Evolutionary conservation across 805 yeast genomes (phyloP).

Genomic region (Cyberlindnera suaveolens): DNA sequence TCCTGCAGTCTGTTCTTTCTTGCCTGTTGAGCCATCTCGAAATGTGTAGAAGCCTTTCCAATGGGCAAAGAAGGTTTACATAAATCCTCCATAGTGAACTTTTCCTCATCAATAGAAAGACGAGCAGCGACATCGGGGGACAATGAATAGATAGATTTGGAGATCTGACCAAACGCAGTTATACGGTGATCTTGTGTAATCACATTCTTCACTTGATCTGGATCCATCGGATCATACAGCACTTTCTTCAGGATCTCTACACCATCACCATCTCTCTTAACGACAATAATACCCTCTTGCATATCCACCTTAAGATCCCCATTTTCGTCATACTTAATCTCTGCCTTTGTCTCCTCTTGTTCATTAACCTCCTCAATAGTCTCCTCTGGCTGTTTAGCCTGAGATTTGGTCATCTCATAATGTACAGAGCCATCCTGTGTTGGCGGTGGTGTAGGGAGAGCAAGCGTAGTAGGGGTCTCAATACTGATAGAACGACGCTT

Average conservation of each 20-base stretch:
- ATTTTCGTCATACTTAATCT: not conserved
- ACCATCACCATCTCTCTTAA: slow-evolving; percentile 7
- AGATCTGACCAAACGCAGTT: slow-evolving; percentile 26
- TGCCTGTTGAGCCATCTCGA: slow-evolving; percentile 49
- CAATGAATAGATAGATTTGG: slow-evolving; percentile 33
- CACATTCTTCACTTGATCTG: not conserved
- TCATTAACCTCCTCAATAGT: slow-evolving; percentile 5
- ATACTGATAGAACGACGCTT: slow-evolving; percentile 7
- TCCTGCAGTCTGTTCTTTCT: slow-evolving; percentile 28
- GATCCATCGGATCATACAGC: slow-evolving; percentile 2
- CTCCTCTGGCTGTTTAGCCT: slow-evolving; percentile 7
- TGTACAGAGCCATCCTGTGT: slow-evolving; percentile 5
- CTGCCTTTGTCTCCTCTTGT: not conserved
- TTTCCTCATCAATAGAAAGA: slow-evolving; percentile 44
- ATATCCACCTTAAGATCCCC: not conserved
- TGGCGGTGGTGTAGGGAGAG: slow-evolving; percentile 10
- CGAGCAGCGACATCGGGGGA: slow-evolving; percentile 28
- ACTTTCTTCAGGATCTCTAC: slow-evolving; percentile 3
- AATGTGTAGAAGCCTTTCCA: slow-evolving; percentile 59
- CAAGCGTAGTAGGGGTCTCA: not conserved
- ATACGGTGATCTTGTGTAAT: slow-evolving; percentile 14
- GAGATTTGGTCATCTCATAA: slow-evolving; percentile 1
- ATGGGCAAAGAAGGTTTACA: slow-evolving; percentile 64
- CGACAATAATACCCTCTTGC: slow-evolving; percentile 4
- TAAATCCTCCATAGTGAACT: slow-evolving; percentile 60